Percentiles rank a stretch among this genome's conserved stretches.
Evolutionary conservation across 164 flowering plant genomes (phyloP).

Genomic region (Cinnamomum micranthum): DNA sequence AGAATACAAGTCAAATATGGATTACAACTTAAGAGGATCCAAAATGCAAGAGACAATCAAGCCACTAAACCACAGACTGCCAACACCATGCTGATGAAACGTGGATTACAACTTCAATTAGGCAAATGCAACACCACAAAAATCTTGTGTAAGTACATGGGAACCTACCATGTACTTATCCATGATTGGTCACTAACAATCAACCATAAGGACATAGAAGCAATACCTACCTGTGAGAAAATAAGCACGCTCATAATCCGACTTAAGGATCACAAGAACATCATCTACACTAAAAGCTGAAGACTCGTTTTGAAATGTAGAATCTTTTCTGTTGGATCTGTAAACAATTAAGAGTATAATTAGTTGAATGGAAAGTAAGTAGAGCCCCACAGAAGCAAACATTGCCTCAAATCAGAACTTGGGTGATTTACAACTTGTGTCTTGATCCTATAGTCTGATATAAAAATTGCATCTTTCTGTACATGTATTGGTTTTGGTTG

Average conservation of each 20-base stretch:
- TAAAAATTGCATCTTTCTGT: no score
- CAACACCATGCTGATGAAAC: no score
- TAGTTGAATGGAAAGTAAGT: neutral
- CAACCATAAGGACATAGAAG: neutral
- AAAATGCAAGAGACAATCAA: no score
- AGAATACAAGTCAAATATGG: no score
- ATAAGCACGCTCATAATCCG: constrained; percentile 80
- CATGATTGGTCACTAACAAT: neutral
- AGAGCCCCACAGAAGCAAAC: neutral
- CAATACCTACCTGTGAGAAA: constrained; percentile 50
- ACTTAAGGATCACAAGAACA: constrained; percentile 43
- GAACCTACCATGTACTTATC: neutral
- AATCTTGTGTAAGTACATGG: no score
- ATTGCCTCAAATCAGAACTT: neutral
- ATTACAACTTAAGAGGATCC: no score
- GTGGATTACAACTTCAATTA: no score
- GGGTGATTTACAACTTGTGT: neutral
- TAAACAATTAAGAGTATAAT: neutral
- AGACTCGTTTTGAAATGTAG: constrained; percentile 26
- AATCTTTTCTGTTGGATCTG: constrained; percentile 25
- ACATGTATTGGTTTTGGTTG: no score
- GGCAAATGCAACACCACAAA: no score
- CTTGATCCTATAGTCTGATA: no score
- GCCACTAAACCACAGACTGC: no score
- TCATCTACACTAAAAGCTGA: constrained; percentile 52